phyloP scores from a whole-genome alignment of 2,329 filamentous ascomycete genomes.

The Colletotrichum sansevieriae region DNA sequence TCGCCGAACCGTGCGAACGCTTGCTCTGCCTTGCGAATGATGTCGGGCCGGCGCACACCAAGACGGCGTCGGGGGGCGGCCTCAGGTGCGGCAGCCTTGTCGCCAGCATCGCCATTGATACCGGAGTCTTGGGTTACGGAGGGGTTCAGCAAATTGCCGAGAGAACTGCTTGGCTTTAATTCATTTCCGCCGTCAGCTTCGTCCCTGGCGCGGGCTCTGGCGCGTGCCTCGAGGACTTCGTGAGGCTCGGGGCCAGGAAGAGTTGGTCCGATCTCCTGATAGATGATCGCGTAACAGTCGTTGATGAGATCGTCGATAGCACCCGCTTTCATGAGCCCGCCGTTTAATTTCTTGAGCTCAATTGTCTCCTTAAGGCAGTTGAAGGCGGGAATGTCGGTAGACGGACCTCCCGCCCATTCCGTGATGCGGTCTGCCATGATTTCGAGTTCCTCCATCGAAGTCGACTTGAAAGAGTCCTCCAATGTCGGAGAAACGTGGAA shows the following conservation, averaged over 20 bases:
- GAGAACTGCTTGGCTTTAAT: conserved; percentile 51
- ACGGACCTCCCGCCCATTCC: conserved; percentile 63
- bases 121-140: conserved; percentile 55
- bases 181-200: conserved; percentile 55
- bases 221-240: conserved; percentile 60
- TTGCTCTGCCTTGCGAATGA: conserved; percentile 73
- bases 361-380: conserved; percentile 69
- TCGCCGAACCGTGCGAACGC: conserved; percentile 66
- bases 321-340: conserved; percentile 85
- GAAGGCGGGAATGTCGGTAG: conserved; percentile 58
- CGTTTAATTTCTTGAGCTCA: conserved; percentile 80
- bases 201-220: conserved; percentile 54
- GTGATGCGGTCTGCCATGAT: conserved; percentile 66
- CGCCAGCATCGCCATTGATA: conserved; percentile 55
- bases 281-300: conserved; percentile 87
- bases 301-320: conserved; percentile 94
- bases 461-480: conserved; percentile 69
- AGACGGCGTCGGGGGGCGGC: conserved; percentile 56
- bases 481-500: conserved; percentile 60
- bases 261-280: conserved; percentile 73
- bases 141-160: conserved; percentile 59
- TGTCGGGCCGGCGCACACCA: conserved; percentile 67
- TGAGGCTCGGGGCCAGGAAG: conserved; percentile 66
- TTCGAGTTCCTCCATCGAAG: conserved; percentile 69
- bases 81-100: conserved; percentile 53